Percentiles rank a stretch among this genome's conserved stretches.
Evolutionary conservation across 1,284 basidiomycete species (phyloP).

Genomic region (Fomes fomentarius): DNA sequence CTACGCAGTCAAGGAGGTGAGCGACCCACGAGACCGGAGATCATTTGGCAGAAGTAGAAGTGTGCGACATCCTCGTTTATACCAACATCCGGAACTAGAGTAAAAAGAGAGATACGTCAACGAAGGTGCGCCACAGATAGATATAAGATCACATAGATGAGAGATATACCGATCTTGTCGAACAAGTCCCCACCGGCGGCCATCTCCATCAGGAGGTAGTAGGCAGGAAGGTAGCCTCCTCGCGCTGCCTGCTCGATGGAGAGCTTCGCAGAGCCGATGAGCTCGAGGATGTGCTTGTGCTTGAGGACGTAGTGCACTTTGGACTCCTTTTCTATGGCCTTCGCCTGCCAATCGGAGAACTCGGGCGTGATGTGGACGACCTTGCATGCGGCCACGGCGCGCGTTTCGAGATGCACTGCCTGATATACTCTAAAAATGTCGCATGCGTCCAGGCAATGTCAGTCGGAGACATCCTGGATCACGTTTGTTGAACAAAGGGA

Average conservation of each 20-base stretch:
- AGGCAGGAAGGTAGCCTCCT: conserved; percentile 52
- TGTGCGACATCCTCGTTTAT: conserved; percentile 89
- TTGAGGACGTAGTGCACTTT: conserved; percentile 87
- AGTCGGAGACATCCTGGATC: no score
- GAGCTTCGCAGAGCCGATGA: conserved; percentile 73
- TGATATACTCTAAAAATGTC: conserved; percentile 90
- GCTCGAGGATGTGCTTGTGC: conserved; percentile 85
- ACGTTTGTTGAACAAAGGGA: no score
- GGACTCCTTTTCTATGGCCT: conserved; percentile 92
- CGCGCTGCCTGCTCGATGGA: conserved; percentile 47
- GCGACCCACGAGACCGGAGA: conserved; percentile 70
- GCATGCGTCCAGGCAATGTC: no score
- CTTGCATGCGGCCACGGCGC: conserved; percentile 84
- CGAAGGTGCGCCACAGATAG: no score
- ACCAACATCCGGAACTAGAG: conserved; percentile 75
- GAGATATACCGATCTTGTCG: conserved; percentile 87
- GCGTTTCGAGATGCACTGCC: conserved; percentile 77
- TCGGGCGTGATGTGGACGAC: conserved; percentile 65
- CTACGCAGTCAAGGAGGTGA: neutral
- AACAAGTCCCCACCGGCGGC: conserved; percentile 96
- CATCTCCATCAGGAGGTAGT: conserved; percentile 93
- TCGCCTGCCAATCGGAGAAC: conserved; percentile 67
- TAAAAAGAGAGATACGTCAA: neutral
- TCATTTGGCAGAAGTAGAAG: conserved; percentile 90
- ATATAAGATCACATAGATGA: neutral